phyloP scores from a whole-genome alignment of 768 basidiomycete genomes.

The Scleroderma citrinum region DNA sequence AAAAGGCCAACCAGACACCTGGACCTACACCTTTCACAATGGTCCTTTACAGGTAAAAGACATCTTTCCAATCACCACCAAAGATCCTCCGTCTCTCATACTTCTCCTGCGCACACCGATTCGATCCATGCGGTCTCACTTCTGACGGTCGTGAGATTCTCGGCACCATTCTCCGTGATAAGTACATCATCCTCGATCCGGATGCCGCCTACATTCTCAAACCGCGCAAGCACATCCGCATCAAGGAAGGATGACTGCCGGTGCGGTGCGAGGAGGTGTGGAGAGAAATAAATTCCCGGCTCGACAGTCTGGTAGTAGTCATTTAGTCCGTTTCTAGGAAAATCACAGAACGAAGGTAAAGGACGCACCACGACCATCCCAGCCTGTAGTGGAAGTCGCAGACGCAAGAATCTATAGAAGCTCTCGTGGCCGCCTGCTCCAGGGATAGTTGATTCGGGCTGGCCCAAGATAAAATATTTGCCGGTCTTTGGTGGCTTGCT shows the following conservation, averaged over 20 bases:
- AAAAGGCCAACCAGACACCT: too few species aligned
- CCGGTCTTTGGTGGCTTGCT: conserved; percentile 61
- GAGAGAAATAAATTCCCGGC: conserved; percentile 85
- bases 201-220: conserved; percentile 84
- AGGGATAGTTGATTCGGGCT: conserved; percentile 56
- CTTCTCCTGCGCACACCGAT: conserved; percentile 65
- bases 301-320: conserved; percentile 66
- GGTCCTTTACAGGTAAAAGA: too few species aligned
- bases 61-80: background rate
- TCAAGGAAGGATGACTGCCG: conserved; percentile 56
- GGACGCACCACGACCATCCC: conserved; percentile 85
- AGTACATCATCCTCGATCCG: conserved; percentile 90
- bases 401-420: conserved; percentile 76
- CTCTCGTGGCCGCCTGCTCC: conserved; percentile 52
- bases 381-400: conserved; percentile 63
- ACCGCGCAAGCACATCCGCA: conserved; percentile 28
- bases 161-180: conserved; percentile 65
- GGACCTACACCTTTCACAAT: too few species aligned
- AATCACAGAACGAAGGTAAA: background rate
- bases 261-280: conserved; percentile 63
- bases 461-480: conserved; percentile 64
- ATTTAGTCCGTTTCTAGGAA: background rate
- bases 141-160: conserved; percentile 81
- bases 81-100: conserved; percentile 11
- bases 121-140: conserved; percentile 86